Evolutionary conservation across 78 protist genomes (phyloP), one percentile per base, ranked within the genome.

Genomic region (Dictyostelium intermedium): DNA sequence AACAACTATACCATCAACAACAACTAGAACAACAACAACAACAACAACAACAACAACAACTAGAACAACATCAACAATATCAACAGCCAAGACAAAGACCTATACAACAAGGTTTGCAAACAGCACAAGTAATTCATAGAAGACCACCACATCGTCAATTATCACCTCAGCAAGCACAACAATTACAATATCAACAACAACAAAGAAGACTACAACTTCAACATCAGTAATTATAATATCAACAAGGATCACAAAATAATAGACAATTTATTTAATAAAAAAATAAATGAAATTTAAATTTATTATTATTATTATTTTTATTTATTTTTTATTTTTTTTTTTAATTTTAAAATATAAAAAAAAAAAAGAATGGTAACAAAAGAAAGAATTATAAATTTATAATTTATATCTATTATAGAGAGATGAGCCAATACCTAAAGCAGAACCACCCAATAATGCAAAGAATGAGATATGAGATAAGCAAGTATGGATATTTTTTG

Each of bases 401-500:
- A 79, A 30, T 47, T 79, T 79, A 47, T 32, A 79, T 79, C 84
- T 79, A 20, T 82, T 82, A 9, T 25, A 8, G 11, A 82, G 35
- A 18, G 86, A 82, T 32, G 66, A 23, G 60, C 25, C 34, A 16
- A 82, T 30, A 56, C 76, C 70, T 18, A 82, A 34, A 2, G 34
- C 47, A 20, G 86, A 50, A 23, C 86, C 86, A 60, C 76, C 86
- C 25, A 82, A 30, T 35, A 82, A 56, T 8, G n/a, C 39, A 20
- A 82, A 34, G 63, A 25, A 56, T 6, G 86, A 56, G 16, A 30
- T 11, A 34, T 82, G 43, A 9, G 50, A n/a, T 1, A 82, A 14
- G 5, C 39, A 16, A 35, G 3, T 16, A 60, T 82, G 86, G 23
- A n/a, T 0, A 14, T 1, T 2, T 35, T 60, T 82, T 1, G 23